Percentiles rank a stretch among this genome's conserved stretches.
phyloP scores from a whole-genome alignment of 768 basidiomycete genomes.

The Crucibulum laeve region DNA sequence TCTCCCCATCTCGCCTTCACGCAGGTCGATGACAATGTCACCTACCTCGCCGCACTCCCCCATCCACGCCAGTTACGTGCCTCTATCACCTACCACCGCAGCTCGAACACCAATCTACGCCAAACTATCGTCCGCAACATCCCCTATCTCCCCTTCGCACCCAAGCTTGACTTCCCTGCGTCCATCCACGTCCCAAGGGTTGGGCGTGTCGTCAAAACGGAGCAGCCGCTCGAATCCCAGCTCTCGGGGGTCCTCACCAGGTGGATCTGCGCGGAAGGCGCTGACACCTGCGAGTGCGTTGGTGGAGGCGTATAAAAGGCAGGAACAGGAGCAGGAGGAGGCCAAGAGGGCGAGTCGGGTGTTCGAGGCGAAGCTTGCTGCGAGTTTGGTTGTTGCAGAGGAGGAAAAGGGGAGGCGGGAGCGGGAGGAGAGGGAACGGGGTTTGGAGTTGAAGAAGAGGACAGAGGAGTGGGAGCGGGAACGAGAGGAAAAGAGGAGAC shows the following conservation, averaged over 20 bases:
- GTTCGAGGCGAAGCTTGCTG: background rate
- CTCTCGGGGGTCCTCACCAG: background rate
- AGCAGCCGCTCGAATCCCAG: background rate
- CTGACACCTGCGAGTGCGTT: constrained; percentile 45
- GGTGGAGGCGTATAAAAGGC: constrained; percentile 44
- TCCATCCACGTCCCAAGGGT: background rate
- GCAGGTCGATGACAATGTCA: too few relatives aligned
- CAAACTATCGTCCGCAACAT: too few relatives aligned
- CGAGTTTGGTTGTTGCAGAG: constrained; percentile 3
- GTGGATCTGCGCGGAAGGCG: background rate
- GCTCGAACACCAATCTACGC: too few relatives aligned
- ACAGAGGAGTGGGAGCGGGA: constrained; percentile 8
- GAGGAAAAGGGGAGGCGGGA: background rate
- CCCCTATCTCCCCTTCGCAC: background rate
- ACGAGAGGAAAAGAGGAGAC: constrained; percentile 15
- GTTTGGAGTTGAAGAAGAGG: background rate
- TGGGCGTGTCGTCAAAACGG: background rate
- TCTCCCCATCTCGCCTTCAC: background rate
- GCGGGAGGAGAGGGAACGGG: background rate
- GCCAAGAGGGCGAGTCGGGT: background rate
- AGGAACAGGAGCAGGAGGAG: constrained; percentile 18
- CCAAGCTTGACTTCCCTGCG: background rate
- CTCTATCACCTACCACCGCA: too few relatives aligned
- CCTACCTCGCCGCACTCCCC: too few relatives aligned
- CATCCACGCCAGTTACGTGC: too few relatives aligned